These are phyloP conservation scores for Dovyalis caffra DNA, from an alignment of 345 rosid genomes.

Conservation along the genomic window DNA sequence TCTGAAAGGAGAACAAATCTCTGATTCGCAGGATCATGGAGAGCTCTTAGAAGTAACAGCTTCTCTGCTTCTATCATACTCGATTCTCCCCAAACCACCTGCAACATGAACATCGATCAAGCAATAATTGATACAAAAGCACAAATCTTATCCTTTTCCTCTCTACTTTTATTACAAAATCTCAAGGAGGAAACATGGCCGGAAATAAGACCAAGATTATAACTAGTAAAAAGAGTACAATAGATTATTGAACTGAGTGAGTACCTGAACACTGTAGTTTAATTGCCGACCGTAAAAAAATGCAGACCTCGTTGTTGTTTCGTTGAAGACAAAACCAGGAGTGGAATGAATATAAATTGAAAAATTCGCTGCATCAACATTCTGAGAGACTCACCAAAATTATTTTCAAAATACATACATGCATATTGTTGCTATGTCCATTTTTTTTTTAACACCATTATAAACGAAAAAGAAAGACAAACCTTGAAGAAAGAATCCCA, in stretches of 20 bases:
- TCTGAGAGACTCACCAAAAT: conserved; percentile 31
- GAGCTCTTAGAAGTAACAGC: conserved; percentile 26
- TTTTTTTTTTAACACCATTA: too few relatives aligned
- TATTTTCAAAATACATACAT: too few relatives aligned
- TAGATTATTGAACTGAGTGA: neutral
- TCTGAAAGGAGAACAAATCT: conserved; percentile 33
- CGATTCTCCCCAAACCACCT: conserved; percentile 31
- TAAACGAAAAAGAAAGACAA: neutral
- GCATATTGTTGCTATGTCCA: too few relatives aligned
- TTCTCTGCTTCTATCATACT: conserved; percentile 33
- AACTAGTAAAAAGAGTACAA: neutral
- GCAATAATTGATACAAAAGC: too few relatives aligned
- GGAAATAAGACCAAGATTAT: neutral
- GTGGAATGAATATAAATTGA: conserved; percentile 65
- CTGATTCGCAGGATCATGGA: conserved; percentile 25
- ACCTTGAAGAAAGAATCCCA: conserved; percentile 35
- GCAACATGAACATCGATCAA: too few relatives aligned
- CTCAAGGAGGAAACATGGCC: too few relatives aligned
- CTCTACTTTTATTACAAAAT: too few relatives aligned
- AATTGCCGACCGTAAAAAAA: conserved; percentile 70
- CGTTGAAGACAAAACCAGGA: conserved; percentile 73
- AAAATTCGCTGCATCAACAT: conserved; percentile 52
- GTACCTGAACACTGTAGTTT: conserved; percentile 57
- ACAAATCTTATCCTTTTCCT: too few relatives aligned
- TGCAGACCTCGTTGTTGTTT: conserved; percentile 54